Conservation (phyloP, 257 asterid genomes). For the Solanum pimpinellifolium region DNA sequence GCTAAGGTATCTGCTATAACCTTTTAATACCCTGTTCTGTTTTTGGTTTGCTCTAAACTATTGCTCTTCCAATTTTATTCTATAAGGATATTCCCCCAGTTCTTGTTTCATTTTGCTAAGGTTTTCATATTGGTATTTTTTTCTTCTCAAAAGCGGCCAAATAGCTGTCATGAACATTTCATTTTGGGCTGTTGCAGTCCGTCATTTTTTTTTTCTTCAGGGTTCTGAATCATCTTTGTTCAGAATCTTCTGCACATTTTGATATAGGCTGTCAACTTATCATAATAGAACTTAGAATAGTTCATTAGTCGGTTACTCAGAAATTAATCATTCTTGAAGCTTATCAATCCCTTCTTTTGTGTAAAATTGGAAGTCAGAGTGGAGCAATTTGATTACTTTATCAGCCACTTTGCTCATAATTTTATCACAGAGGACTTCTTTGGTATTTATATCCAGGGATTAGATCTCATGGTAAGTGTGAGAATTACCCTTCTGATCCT, state of each 20-base stretch:
- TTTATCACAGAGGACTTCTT: not conserved
- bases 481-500: not conserved
- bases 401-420: not conserved
- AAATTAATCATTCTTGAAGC: not conserved
- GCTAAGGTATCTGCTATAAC: slow-evolving; percentile 32
- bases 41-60: not conserved
- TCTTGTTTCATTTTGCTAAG: not conserved
- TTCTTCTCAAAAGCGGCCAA: not conserved
- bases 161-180: not conserved
- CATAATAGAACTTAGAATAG: not conserved
- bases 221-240: not conserved
- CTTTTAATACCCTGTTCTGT: not conserved
- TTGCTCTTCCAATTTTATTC: not conserved
- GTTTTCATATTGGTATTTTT: not conserved
- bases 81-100: not conserved
- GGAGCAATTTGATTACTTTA: not conserved
- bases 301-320: not conserved
- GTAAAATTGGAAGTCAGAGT: not conserved
- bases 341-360: not conserved
- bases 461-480: not conserved
- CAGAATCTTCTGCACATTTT: not conserved
- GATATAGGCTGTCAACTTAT: not conserved
- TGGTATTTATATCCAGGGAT: not conserved
- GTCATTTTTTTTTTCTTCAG: not conserved
- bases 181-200: not conserved